phyloP scores from a whole-genome alignment of 108 stramenopile genomes.

The Nitzschia palea region DNA sequence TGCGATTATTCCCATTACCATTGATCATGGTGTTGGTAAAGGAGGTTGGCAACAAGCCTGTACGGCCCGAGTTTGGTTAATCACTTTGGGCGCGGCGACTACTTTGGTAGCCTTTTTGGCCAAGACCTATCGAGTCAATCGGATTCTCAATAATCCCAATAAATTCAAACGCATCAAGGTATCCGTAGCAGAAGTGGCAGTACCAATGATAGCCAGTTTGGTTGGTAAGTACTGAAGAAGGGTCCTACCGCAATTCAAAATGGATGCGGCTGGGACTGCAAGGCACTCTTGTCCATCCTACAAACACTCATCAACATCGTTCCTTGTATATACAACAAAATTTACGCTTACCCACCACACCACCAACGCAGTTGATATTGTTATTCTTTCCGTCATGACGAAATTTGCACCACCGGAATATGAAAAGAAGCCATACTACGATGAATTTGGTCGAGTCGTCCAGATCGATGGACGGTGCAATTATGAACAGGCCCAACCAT shows the following conservation, averaged over 20 bases:
- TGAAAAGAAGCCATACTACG: neutral
- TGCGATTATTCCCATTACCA: constrained; percentile 31
- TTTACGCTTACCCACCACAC: no score
- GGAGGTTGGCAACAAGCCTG: constrained; percentile 12
- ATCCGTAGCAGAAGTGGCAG: constrained; percentile 35
- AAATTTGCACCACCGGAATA: constrained; percentile 14
- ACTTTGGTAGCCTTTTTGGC: constrained; percentile 48
- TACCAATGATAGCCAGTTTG: constrained; percentile 33
- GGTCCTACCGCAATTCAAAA: no score
- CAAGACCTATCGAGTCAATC: constrained; percentile 55
- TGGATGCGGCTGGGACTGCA: no score
- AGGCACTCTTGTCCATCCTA: no score
- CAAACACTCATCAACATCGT: neutral
- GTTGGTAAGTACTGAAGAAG: constrained; percentile 7
- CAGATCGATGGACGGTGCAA: constrained; percentile 25
- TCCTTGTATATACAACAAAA: no score
- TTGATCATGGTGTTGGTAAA: constrained; percentile 22
- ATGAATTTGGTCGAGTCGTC: constrained; percentile 22
- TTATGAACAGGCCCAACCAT: constrained; percentile 29
- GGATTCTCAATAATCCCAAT: constrained; percentile 20
- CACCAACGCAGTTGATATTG: constrained; percentile 23
- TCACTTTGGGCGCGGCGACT: constrained; percentile 38
- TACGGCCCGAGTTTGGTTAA: constrained; percentile 25
- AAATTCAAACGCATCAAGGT: constrained; percentile 46
- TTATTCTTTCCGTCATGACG: constrained; percentile 41